Percentiles rank a stretch among this genome's conserved stretches.
Conservation (phyloP, 1,284 basidiomycete species). For the Apiotrichum brassicae region DNA sequence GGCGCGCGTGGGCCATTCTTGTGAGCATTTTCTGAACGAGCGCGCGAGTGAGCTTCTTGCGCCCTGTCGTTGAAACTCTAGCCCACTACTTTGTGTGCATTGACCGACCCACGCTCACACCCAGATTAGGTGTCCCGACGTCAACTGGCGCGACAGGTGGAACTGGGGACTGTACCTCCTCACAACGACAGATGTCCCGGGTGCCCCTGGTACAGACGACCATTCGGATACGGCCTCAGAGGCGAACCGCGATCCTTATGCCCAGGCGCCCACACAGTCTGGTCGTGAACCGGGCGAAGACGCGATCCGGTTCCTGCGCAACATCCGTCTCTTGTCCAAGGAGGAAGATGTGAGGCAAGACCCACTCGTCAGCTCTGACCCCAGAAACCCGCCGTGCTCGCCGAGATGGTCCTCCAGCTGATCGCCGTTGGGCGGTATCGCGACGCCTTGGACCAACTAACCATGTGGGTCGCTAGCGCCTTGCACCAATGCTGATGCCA, state of each 20-base stretch:
- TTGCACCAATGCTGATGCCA: slow-evolving; percentile 43
- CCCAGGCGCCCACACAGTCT: background rate
- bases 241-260: background rate
- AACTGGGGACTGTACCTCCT: slow-evolving; percentile 54
- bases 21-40: slow-evolving; percentile 34
- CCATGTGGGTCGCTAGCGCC: slow-evolving; percentile 69
- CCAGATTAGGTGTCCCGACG: slow-evolving; percentile 65
- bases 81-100: background rate
- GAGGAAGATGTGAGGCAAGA: slow-evolving; percentile 25
- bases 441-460: slow-evolving; percentile 73
- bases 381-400: slow-evolving; percentile 66
- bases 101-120: background rate
- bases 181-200: too few species aligned
- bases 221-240: too few species aligned
- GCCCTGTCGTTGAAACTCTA: background rate
- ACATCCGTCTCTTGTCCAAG: slow-evolving; percentile 24
- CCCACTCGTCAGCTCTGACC: background rate
- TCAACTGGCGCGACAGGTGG: slow-evolving; percentile 72
- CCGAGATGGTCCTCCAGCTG: slow-evolving; percentile 64
- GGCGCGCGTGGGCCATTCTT: slow-evolving; percentile 69
- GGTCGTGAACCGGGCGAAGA: slow-evolving; percentile 3
- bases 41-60: too few species aligned
- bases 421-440: slow-evolving; percentile 56
- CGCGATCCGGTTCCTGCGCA: slow-evolving; percentile 27
- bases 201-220: too few species aligned